Evolutionary conservation across 805 yeast species (phyloP), one percentile per base, ranked within the genome.

Genomic region (Nakazawaea wickerhamii): DNA sequence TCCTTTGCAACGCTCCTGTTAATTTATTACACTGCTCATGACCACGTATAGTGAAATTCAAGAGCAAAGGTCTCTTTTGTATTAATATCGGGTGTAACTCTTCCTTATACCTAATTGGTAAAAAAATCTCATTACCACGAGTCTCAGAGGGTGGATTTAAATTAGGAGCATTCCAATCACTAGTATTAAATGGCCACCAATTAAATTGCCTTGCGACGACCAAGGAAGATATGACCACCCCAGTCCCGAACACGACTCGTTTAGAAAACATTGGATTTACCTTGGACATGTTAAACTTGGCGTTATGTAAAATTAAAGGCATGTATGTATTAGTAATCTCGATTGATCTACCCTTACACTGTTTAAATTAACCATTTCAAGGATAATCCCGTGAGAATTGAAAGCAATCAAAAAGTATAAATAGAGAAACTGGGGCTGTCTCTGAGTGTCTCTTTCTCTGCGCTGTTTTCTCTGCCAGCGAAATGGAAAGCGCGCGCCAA

Each of bases 21-120:
- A 83, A 68, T 46, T 70, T 70, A 55, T 82, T 78, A 47, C 83
- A 77, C 19, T 71, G 65, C 3, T 72, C 65, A 50, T 83, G 87
- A 8, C 87, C 87, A 43, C 77, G 55, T 33, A 75, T 65, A 1
- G 89, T 84, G 62, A 87, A 87, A 58, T 86, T 82, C 52, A 85
- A 66, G 36, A 86, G 59, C 43, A 84, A 60, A 1, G 95, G 93
- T 33, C 73, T 70, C 44, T 76, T 72, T 42, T 71, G 64, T 23
- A 79, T 55, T 28, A 79, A 50, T 22, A 73, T 52, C 27, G 73
- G 71, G 40, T 80, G 77, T 35, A 87, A 60, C 50, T 87, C 95
- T 40, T 67, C 61, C 17, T 73, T 72, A 4, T 73, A 67, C 47
- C 80, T 67, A 15, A 86, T 65, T 30, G 81, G 73, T n/a, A 70